Evolutionary conservation across 2,329 filamentous ascomycete genomes (phyloP).

Genomic region (Pseudopithomyces chartarum): DNA sequence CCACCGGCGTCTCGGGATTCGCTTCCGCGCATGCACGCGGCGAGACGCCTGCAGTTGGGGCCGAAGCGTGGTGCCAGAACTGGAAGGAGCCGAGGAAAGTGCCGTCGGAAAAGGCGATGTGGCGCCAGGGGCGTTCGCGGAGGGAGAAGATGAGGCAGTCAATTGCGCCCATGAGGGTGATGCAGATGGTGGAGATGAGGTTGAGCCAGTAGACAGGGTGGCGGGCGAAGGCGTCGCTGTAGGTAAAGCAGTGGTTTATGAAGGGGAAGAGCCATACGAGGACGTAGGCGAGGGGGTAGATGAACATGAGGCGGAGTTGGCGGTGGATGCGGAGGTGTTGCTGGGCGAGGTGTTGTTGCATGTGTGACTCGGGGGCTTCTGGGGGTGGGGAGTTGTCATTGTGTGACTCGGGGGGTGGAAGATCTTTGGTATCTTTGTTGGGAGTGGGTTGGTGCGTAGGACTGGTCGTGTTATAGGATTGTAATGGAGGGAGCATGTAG

Average conservation of each 20-base stretch:
- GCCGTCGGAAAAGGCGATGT: slow-evolving; percentile 54
- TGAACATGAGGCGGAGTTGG: slow-evolving; percentile 73
- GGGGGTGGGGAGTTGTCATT: slow-evolving; percentile 6
- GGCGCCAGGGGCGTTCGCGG: slow-evolving; percentile 73
- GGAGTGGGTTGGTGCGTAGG: neutral
- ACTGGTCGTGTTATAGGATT: neutral
- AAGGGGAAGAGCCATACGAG: slow-evolving; percentile 76
- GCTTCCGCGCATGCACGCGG: slow-evolving; percentile 1
- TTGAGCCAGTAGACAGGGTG: slow-evolving; percentile 63
- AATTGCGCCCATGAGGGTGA: slow-evolving; percentile 69
- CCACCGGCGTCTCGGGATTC: slow-evolving; percentile 4
- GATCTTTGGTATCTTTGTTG: neutral
- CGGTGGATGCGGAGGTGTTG: slow-evolving; percentile 64
- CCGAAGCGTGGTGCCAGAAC: slow-evolving; percentile 5
- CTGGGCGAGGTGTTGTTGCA: slow-evolving; percentile 17
- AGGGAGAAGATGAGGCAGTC: slow-evolving; percentile 71
- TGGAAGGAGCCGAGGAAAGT: slow-evolving; percentile 48
- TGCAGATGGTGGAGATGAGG: slow-evolving; percentile 60
- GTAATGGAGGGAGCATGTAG: neutral
- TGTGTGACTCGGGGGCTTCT: slow-evolving; percentile 3
- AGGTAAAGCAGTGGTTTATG: slow-evolving; percentile 65
- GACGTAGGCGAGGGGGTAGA: slow-evolving; percentile 76
- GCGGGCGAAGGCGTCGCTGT: slow-evolving; percentile 56
- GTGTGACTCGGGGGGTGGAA: neutral
- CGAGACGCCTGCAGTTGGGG: neutral